Base-by-base conservation (phyloP, 768 basidiomycete species). In the Suillus americanus region DNA sequence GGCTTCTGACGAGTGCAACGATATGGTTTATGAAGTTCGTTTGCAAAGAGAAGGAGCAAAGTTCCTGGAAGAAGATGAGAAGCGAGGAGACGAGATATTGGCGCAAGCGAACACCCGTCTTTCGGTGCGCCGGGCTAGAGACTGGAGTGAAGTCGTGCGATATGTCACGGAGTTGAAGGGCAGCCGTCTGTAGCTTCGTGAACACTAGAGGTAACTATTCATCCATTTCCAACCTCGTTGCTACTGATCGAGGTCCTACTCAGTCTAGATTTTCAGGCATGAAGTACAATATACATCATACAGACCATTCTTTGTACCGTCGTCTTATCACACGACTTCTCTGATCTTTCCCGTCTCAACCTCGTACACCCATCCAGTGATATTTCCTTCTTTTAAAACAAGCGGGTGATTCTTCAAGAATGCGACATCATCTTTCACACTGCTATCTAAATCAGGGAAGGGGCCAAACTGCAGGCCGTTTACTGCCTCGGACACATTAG, bases 301-400 rank as follows among this genome's bases (percentile, higher is more conserved):
- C 25, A 40, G 5, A 59, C 38, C 25, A n/a, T 54, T 35, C 20
- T 38, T 30, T 59, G 40, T 41, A 41, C 18, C 65, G 14, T 13
- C 18, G 13, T 28, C 53, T 38, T 14, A 54, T 64, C 46, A 64
- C 9, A 23, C 56, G 5, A 66, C 65, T 55, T 60, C 37, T 55
- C 79, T 46, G 61, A 88, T 85, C 80, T 85, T 85, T 64, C 87
- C 89, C 5, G 82, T 85, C 65, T 81, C 81, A 38, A 89, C 85
- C 65, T 89, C 83, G 67, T 88, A 87, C 13, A 88, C 77, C 89
- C 89, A 90, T 1, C 89, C 89, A 8, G 85, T 87, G 38, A 90
- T 77, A 55, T 73, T 75, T 0, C 84, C 85, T 35, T 78, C 86
- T 51, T 82, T 73, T 60, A 87, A 72, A 38, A 91, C 73, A 35